phyloP scores from a whole-genome alignment of 495 filamentous ascomycete genomes.

The Rhizodiscina lignyota region DNA sequence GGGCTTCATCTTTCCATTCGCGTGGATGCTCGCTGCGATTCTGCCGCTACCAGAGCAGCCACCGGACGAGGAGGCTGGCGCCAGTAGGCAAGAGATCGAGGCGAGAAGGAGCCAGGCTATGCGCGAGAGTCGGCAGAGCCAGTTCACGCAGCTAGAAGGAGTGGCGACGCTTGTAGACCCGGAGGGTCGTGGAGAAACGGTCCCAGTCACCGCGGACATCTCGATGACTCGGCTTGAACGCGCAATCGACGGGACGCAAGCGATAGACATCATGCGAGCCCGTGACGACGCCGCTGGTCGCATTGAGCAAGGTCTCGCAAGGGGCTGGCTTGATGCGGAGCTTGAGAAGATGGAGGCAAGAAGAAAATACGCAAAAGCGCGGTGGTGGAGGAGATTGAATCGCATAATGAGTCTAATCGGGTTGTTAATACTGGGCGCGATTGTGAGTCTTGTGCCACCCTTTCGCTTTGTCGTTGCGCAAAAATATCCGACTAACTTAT shows the following conservation, averaged over 20 bases:
- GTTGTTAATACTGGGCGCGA: constrained; percentile 54
- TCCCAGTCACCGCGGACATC: too few species aligned
- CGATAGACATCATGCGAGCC: constrained; percentile 11
- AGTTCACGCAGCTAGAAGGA: too few species aligned
- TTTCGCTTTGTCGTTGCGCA: neutral
- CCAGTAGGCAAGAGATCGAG: constrained; percentile 22
- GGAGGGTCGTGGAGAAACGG: constrained; percentile 3
- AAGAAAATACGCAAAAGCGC: constrained; percentile 53
- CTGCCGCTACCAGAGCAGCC: constrained; percentile 56
- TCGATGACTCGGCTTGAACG: constrained; percentile 12
- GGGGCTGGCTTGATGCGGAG: neutral
- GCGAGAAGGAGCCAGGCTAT: constrained; percentile 5
- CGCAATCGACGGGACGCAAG: constrained; percentile 16
- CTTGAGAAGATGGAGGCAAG: constrained; percentile 9
- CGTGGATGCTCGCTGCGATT: constrained; percentile 76
- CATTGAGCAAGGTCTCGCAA: constrained; percentile 35
- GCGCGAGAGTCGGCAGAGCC: too few species aligned
- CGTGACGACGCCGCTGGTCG: constrained; percentile 4
- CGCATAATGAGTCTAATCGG: constrained; percentile 71
- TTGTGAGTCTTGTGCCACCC: constrained; percentile 33
- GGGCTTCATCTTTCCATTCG: constrained; percentile 75
- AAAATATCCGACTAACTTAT: too few species aligned
- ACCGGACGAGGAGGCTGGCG: constrained; percentile 10
- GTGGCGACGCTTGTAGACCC: constrained; percentile 2
- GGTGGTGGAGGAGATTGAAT: constrained; percentile 89